phyloP scores from a whole-genome alignment of 805 yeast genomes.

The Wickerhamomyces alni region DNA sequence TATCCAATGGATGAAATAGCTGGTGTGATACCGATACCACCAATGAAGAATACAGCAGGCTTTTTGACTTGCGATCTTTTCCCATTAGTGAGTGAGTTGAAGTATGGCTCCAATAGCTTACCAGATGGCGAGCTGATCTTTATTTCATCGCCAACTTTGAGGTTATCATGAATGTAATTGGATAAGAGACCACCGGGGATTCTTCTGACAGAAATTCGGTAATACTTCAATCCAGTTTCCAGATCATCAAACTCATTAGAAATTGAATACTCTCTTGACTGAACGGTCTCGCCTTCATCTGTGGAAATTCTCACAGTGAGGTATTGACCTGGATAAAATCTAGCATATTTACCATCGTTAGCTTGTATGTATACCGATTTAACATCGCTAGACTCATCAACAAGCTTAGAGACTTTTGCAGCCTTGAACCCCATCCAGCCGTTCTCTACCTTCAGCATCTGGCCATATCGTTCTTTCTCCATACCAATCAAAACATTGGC shows the following conservation, averaged over 20 bases:
- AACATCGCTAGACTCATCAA: slow-evolving; percentile 40
- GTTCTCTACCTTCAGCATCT: slow-evolving; percentile 22
- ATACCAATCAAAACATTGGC: slow-evolving; percentile 55
- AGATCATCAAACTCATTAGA: slow-evolving; percentile 30
- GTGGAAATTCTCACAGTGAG: slow-evolving; percentile 30
- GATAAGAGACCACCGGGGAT: slow-evolving; percentile 46
- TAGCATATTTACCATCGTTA: slow-evolving; percentile 31
- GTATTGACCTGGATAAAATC: slow-evolving; percentile 34
- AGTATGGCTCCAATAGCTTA: slow-evolving; percentile 31
- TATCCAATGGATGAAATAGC: slow-evolving; percentile 44
- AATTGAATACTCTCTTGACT: slow-evolving; percentile 55
- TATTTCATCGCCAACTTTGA: slow-evolving; percentile 42
- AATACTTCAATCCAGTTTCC: slow-evolving; percentile 24
- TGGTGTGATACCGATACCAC: slow-evolving; percentile 71
- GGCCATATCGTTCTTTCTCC: slow-evolving; percentile 42
- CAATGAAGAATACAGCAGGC: slow-evolving; percentile 41
- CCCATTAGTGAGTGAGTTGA: slow-evolving; percentile 19
- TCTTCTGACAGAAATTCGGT: slow-evolving; percentile 54
- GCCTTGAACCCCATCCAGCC: slow-evolving; percentile 58
- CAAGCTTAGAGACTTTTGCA: slow-evolving; percentile 39
- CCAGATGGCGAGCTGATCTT: slow-evolving; percentile 58
- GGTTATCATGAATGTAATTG: slow-evolving; percentile 38
- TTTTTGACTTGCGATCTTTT: slow-evolving; percentile 10
- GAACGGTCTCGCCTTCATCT: slow-evolving; percentile 33
- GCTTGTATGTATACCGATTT: slow-evolving; percentile 47